phyloP scores from a whole-genome alignment of 169 alveolate species.

The Ichthyophthirius multifiliis region DNA sequence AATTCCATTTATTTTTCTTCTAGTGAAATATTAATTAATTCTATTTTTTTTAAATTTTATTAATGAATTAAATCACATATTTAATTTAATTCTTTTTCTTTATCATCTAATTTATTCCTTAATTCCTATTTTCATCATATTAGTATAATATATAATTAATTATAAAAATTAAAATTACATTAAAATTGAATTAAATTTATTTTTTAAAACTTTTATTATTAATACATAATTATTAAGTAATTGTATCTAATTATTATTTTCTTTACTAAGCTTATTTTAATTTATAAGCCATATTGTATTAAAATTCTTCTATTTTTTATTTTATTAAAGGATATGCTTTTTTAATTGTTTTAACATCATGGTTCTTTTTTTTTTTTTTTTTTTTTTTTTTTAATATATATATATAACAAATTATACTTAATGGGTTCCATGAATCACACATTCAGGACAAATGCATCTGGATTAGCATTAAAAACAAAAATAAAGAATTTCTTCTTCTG shows the following conservation, averaged over 20 bases:
- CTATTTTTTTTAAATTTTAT: neutral
- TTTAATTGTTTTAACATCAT: neutral
- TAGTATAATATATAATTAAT: neutral
- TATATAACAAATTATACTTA: neutral
- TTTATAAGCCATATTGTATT: neutral
- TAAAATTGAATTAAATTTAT: neutral
- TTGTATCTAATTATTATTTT: neutral
- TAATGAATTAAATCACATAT: neutral
- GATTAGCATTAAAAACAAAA: neutral
- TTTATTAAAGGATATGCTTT: neutral
- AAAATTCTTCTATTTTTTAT: neutral
- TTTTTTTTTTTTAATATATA: too few species aligned
- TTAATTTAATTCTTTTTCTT: neutral
- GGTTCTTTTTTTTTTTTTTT: neutral
- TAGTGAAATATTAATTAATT: neutral
- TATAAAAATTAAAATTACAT: neutral
- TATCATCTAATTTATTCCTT: neutral
- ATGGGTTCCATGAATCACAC: neutral
- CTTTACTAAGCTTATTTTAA: neutral
- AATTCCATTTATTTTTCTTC: neutral
- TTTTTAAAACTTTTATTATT: neutral
- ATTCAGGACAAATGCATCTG: neutral
- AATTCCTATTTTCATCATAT: neutral
- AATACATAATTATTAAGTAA: neutral
- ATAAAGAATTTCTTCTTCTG: constrained; percentile 6